Conservation (phyloP, 768 basidiomycete genomes). For the Agaricus bisporus region DNA sequence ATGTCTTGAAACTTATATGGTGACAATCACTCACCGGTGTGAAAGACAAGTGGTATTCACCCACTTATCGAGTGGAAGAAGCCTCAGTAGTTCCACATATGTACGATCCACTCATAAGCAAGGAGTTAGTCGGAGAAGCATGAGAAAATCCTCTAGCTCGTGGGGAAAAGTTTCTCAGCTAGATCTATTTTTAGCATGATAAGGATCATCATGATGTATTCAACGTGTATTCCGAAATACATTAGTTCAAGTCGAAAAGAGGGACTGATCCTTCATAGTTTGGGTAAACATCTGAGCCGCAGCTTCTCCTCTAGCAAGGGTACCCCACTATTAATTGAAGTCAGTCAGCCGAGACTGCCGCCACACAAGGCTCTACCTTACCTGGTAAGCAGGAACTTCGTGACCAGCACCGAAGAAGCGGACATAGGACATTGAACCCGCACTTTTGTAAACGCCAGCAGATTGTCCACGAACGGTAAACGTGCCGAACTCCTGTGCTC, state of each 20-base stretch:
- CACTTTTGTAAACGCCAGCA: constrained; percentile 52
- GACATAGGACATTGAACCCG: constrained; percentile 50
- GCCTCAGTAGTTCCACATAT: no score
- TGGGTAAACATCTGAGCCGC: constrained; percentile 40
- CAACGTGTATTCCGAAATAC: no score
- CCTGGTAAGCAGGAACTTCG: constrained; percentile 42
- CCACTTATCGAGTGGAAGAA: no score
- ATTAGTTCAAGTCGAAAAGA: constrained; percentile 1
- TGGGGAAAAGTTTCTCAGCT: no score
- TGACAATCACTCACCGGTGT: not conserved
- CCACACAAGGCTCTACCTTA: constrained; percentile 9
- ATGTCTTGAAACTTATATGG: not conserved
- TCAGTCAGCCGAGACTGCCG: not conserved
- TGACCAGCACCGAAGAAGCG: constrained; percentile 44
- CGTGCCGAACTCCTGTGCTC: constrained; percentile 34
- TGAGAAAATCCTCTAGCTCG: no score
- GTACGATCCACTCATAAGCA: no score
- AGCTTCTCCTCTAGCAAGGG: constrained; percentile 32
- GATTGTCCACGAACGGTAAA: constrained; percentile 45
- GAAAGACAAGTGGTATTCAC: no score
- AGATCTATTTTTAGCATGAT: no score
- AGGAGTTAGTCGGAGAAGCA: no score
- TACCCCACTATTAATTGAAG: constrained; percentile 23
- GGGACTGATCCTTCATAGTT: constrained; percentile 15
- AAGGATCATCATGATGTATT: no score